Percentiles rank a stretch among this genome's conserved stretches.
phyloP scores from a whole-genome alignment of 1,284 basidiomycete species.

The Hemileia vastatrix region DNA sequence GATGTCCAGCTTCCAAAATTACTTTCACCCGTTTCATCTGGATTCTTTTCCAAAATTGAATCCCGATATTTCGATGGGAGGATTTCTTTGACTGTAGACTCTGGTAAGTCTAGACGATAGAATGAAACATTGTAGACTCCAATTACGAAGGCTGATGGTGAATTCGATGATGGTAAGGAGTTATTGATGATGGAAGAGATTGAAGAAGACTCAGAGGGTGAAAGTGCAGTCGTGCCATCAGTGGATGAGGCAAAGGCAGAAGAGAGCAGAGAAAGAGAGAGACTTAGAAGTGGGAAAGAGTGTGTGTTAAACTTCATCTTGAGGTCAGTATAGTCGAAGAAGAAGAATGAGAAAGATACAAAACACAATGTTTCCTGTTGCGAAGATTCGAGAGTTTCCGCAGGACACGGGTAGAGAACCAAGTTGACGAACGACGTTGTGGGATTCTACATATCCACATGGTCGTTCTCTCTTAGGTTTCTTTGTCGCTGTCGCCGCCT shows the following conservation, averaged over 20 bases:
- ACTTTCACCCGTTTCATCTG: no score
- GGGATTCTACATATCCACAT: no score
- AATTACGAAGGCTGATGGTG: background rate
- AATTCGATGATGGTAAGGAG: background rate
- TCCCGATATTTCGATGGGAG: background rate
- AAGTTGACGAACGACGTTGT: no score
- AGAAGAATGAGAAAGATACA: background rate
- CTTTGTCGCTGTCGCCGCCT: no score
- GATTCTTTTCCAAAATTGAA: no score
- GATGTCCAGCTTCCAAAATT: no score
- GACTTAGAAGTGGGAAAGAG: background rate
- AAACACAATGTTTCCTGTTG: background rate
- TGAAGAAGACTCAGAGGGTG: background rate
- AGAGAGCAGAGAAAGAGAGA: background rate
- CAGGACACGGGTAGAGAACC: no score
- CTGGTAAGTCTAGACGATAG: background rate
- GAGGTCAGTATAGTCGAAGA: background rate
- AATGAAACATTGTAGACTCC: background rate
- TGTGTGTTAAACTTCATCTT: background rate
- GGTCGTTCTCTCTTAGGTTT: no score
- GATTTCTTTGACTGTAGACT: background rate
- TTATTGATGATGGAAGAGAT: background rate
- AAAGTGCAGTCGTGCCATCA: background rate
- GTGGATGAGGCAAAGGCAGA: background rate
- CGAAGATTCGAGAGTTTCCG: no score